Percentiles rank a stretch among this genome's conserved stretches.
phyloP scores from a whole-genome alignment of 495 filamentous ascomycete genomes.

The Cryomyces antarcticus region DNA sequence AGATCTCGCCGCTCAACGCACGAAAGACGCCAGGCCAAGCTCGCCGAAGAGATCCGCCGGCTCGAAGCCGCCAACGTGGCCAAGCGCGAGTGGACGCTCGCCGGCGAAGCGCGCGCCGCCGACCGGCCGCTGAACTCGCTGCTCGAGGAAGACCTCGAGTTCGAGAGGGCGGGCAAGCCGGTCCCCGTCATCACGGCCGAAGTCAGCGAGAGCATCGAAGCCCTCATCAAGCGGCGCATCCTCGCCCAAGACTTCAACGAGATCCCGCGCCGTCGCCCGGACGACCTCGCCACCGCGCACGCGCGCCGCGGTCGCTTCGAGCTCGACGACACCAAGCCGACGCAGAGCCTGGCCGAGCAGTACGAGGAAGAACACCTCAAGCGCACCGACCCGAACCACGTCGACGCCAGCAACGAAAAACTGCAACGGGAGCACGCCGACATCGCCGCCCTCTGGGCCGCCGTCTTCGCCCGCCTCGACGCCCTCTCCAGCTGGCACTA shows the following conservation, averaged over 20 bases:
- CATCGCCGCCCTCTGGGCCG: slow-evolving; percentile 65
- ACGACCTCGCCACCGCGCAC: slow-evolving; percentile 32
- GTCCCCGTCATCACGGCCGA: slow-evolving; percentile 90
- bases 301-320: slow-evolving; percentile 50
- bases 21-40: slow-evolving; percentile 65
- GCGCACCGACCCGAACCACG: slow-evolving; percentile 57
- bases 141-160: slow-evolving; percentile 86
- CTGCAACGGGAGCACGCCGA: slow-evolving; percentile 66
- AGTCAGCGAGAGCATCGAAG: slow-evolving; percentile 79
- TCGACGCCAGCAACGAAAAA: slow-evolving; percentile 65
- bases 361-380: slow-evolving; percentile 86
- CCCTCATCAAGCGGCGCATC: slow-evolving; percentile 84
- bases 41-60: slow-evolving; percentile 74
- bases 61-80: slow-evolving; percentile 79
- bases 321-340: slow-evolving; percentile 68
- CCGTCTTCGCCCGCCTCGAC: slow-evolving; percentile 63
- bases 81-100: slow-evolving; percentile 77
- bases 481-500: slow-evolving; percentile 87
- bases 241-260: slow-evolving; percentile 86
- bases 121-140: slow-evolving; percentile 79
- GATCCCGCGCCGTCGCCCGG: slow-evolving; percentile 63
- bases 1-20: slow-evolving; percentile 51
- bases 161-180: slow-evolving; percentile 88
- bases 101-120: slow-evolving; percentile 68
- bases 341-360: slow-evolving; percentile 72